A percentile compares a stretch with the other conserved stretches of the same genome.
Evolutionary conservation across 768 basidiomycete genomes (phyloP).

Genomic region (Tulasnella sp.): DNA sequence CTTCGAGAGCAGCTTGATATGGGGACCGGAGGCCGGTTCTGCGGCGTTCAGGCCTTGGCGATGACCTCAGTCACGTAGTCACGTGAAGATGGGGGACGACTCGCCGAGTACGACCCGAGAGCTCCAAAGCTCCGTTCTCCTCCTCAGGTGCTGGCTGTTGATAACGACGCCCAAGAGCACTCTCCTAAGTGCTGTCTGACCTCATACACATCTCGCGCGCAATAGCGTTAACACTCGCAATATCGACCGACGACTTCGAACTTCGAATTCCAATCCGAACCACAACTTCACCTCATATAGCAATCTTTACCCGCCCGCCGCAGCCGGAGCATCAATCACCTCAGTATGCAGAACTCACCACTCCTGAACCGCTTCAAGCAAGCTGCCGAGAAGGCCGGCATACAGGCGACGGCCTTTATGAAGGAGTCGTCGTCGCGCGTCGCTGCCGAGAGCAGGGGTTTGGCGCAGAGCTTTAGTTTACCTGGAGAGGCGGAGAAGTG

Average conservation of each 20-base stretch:
- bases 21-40: no score
- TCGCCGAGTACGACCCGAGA: background rate
- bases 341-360: background rate
- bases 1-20: no score
- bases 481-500: conserved; percentile 93
- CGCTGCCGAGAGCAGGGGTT: conserved; percentile 61
- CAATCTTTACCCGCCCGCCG: background rate
- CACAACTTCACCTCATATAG: background rate
- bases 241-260: background rate
- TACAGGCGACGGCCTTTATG: conserved; percentile 68
- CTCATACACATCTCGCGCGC: background rate
- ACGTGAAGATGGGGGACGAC: background rate
- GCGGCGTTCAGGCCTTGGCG: no score
- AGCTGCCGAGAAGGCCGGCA: conserved; percentile 70
- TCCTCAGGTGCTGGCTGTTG: background rate
- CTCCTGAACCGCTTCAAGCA: conserved; percentile 68
- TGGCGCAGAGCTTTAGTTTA: conserved; percentile 75
- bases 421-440: conserved; percentile 55
- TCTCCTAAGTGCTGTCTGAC: background rate
- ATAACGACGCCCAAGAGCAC: background rate
- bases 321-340: background rate
- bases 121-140: background rate
- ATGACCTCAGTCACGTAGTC: no score
- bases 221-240: background rate
- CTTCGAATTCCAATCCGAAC: background rate